Evolutionary conservation across 352 stramenopile species (phyloP).

Genomic region (Phytophthora aleatoria): DNA sequence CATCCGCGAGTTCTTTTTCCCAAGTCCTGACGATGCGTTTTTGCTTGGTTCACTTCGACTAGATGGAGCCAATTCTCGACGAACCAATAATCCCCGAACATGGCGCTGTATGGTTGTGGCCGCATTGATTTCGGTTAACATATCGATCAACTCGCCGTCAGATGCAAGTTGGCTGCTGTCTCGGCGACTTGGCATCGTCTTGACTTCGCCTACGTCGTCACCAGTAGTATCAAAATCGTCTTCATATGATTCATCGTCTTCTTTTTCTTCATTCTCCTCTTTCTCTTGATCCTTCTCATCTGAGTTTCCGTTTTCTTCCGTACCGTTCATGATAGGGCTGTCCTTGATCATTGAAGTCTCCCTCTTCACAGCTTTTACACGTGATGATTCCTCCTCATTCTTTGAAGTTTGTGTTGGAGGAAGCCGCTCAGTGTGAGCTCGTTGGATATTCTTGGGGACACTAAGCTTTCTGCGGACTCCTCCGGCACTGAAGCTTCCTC

Average conservation of each 20-base stretch:
- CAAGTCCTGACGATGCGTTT: not conserved
- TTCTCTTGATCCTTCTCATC: not conserved
- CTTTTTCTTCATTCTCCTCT: constrained; percentile 1
- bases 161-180: constrained; percentile 19
- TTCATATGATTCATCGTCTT: constrained; percentile 46
- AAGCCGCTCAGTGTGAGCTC: constrained; percentile 13
- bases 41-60: not conserved
- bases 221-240: constrained; percentile 47
- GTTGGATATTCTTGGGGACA: constrained; percentile 22
- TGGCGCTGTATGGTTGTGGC: constrained; percentile 39
- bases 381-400: not conserved
- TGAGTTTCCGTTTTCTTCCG: not conserved
- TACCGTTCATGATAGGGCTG: not conserved
- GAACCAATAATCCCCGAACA: constrained; percentile 20
- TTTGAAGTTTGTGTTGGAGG: constrained; percentile 6
- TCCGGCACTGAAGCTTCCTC: constrained; percentile 37
- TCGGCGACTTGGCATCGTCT: constrained; percentile 12
- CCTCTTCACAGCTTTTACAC: not conserved
- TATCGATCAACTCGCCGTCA: constrained; percentile 50
- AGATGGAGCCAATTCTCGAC: constrained; percentile 1
- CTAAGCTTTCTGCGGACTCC: constrained; percentile 32
- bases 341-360: not conserved
- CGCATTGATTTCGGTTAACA: constrained; percentile 25
- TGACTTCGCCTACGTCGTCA: constrained; percentile 14
- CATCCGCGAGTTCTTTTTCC: not conserved